Evolutionary conservation across 805 yeast species (phyloP).

Genomic region (Kodamaea hsintzibuensis): DNA sequence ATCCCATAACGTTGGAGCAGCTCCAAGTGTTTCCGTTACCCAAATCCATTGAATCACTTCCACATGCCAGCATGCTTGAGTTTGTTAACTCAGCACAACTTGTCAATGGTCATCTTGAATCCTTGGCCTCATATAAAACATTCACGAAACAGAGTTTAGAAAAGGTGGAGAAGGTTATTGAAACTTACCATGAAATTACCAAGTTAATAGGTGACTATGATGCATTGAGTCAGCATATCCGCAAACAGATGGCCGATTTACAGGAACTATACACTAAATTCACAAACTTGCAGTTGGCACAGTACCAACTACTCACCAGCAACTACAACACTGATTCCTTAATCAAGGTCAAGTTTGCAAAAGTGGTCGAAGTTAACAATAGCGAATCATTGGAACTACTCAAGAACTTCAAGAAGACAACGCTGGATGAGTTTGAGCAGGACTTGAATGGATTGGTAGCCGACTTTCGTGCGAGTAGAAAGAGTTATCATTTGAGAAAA

Average conservation of each 20-base stretch:
- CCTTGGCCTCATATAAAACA: slow-evolving; percentile 21
- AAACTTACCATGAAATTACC: slow-evolving; percentile 1
- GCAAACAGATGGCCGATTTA: slow-evolving; percentile 24
- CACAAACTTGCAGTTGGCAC: slow-evolving; percentile 34
- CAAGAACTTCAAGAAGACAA: slow-evolving; percentile 15
- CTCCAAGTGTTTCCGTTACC: slow-evolving; percentile 30
- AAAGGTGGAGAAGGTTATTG: slow-evolving; percentile 9
- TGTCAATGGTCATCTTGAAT: slow-evolving; percentile 32
- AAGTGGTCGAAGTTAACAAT: slow-evolving; percentile 24
- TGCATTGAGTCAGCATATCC: slow-evolving; percentile 21
- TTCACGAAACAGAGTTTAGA: slow-evolving; percentile 4
- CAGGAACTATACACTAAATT: slow-evolving; percentile 32
- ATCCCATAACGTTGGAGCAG: slow-evolving; percentile 10
- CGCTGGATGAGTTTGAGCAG: slow-evolving; percentile 20
- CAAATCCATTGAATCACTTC: slow-evolving; percentile 29
- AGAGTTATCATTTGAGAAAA: slow-evolving; percentile 32
- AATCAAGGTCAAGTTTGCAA: slow-evolving; percentile 28
- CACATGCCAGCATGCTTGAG: slow-evolving; percentile 24
- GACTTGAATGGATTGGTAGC: slow-evolving; percentile 19
- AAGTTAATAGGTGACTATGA: slow-evolving; percentile 27
- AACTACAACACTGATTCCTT: slow-evolving; percentile 36
- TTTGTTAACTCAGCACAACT: slow-evolving; percentile 30
- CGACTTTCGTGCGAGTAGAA: slow-evolving; percentile 24
- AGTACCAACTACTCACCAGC: slow-evolving; percentile 39
- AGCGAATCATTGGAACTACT: slow-evolving; percentile 21